phyloP scores from a whole-genome alignment of 2,329 filamentous ascomycete species.

The Hortaea sp. region DNA sequence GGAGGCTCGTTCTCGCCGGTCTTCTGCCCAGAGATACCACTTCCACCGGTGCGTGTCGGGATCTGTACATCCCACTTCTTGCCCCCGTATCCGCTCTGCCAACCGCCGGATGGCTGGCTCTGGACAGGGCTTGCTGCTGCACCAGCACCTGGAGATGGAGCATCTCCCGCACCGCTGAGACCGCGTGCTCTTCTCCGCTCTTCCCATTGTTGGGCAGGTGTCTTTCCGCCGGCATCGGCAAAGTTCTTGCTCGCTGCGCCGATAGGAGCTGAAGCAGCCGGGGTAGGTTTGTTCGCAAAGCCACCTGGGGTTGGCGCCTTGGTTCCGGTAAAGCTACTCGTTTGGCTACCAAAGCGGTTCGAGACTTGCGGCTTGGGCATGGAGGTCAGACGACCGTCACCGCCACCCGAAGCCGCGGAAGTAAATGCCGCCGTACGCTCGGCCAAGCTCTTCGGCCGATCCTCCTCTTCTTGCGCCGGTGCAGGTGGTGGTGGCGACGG shows the following conservation, averaged over 20 bases:
- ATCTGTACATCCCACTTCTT: conserved; percentile 85
- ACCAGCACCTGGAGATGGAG: conserved; percentile 32
- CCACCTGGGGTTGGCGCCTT: conserved; percentile 73
- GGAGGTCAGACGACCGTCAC: conserved; percentile 66
- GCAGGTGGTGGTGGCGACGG: conserved; percentile 32
- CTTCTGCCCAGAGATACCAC: conserved; percentile 48
- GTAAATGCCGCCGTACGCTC: conserved; percentile 68
- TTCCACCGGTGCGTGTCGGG: conserved; percentile 59
- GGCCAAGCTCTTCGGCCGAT: conserved; percentile 54
- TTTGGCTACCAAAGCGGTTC: conserved; percentile 69
- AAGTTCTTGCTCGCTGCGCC: conserved; percentile 84
- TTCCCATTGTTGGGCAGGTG: conserved; percentile 91
- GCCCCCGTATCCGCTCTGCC: conserved; percentile 85
- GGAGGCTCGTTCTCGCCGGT: conserved; percentile 47
- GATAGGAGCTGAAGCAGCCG: conserved; percentile 50
- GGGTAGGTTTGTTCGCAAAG: conserved; percentile 50
- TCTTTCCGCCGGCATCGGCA: conserved; percentile 90
- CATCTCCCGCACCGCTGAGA: conserved; percentile 40
- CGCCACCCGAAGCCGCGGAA: conserved; percentile 37
- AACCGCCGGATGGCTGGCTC: conserved; percentile 68
- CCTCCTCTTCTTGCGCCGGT: conserved; percentile 38
- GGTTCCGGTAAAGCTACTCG: conserved; percentile 69
- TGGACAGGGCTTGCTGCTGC: conserved; percentile 41
- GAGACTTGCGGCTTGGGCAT: conserved; percentile 92
- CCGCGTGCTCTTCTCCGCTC: conserved; percentile 83